These are phyloP conservation scores for Protomyces pachydermus DNA, from an alignment of 1,139 yeast genomes.

Conservation along the genomic window DNA sequence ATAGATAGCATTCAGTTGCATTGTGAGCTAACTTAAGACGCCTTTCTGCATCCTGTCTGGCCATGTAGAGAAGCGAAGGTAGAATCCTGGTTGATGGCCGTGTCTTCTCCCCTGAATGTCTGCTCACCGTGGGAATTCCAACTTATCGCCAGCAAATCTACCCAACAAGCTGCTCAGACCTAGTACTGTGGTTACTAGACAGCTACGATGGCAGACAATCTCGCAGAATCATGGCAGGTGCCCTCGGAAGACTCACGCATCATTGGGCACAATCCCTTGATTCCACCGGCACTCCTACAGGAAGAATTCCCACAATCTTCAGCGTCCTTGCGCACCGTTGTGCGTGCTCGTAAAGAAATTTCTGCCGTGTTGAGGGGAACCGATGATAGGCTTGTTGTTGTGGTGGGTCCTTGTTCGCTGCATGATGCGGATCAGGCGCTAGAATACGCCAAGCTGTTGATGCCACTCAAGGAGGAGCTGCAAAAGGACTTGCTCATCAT, in stretches of 20 bases:
- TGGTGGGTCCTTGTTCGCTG: constrained; percentile 94
- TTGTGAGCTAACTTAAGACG: too few relatives aligned
- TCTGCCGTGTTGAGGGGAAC: constrained; percentile 64
- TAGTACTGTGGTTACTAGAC: too few relatives aligned
- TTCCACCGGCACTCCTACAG: constrained; percentile 91
- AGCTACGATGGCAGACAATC: background rate
- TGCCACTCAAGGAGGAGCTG: constrained; percentile 56
- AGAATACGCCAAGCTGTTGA: constrained; percentile 71
- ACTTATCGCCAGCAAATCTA: too few relatives aligned
- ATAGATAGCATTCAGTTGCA: too few relatives aligned
- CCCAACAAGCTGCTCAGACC: too few relatives aligned
- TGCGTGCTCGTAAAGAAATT: constrained; percentile 72
- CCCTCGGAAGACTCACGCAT: constrained; percentile 38
- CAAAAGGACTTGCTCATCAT: constrained; percentile 74
- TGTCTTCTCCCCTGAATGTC: too few relatives aligned
- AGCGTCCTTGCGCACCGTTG: constrained; percentile 55
- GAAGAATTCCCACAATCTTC: constrained; percentile 74
- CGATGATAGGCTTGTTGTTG: constrained; percentile 74
- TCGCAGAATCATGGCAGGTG: constrained; percentile 23
- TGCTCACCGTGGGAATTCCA: too few relatives aligned
- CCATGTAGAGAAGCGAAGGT: too few relatives aligned
- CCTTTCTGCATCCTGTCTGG: too few relatives aligned
- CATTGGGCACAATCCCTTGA: constrained; percentile 88
- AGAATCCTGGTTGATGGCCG: too few relatives aligned
- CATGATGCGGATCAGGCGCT: constrained; percentile 91